Base-by-base conservation (phyloP, 2,329 filamentous ascomycete genomes). In the Cladophialophora bantiana region DNA sequence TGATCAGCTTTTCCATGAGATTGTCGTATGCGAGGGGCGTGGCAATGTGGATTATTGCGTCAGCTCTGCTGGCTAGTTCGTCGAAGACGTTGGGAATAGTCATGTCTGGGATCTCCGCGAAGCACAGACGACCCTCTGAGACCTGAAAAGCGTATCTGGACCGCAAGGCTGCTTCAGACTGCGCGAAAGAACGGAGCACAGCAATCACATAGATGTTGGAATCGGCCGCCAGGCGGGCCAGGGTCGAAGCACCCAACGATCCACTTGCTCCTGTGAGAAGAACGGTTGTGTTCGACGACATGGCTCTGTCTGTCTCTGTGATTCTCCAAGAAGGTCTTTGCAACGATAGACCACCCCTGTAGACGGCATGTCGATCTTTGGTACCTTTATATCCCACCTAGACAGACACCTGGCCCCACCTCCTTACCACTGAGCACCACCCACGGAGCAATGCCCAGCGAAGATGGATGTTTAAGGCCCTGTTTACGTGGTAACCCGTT, bases 221-320 rank as follows among this genome's bases (percentile, higher is more conserved):
- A 9, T 62, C 20, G 31, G 38, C 5, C 35, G 13, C 36, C 18
- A 66, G 64, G 52, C 31, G 56, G 38, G 42, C 45, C 10, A 66
- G 64, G 10, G 59, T 61, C 52, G 64, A 50, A 4, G 64, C 52
- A 0, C 64, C 64, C 9, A 66, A n/a, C 6, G 52, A 35, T 40
- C 64, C 64, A 18, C 58, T 66, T 20, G 64, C 58, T 32, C 64
- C 64, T 15, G 64, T 66, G 50, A 66, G 64, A 26, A 66, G 64
- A 34, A 66, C 10, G 31, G 64, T 62, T 13, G 38, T 50, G 20
- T 45, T 36, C 1, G 59, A 40, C 59, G 59, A 40, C 59, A 62
- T 62, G 50, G n/a, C 32, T 50, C 40, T 2, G 15, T 45, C 10
- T 36, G 10, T 53, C 31, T 13, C 6, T 26, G 6, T 60, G 6